Base-by-base conservation (phyloP, 345 rosid species). In the Aquilaria yunnanensis region DNA sequence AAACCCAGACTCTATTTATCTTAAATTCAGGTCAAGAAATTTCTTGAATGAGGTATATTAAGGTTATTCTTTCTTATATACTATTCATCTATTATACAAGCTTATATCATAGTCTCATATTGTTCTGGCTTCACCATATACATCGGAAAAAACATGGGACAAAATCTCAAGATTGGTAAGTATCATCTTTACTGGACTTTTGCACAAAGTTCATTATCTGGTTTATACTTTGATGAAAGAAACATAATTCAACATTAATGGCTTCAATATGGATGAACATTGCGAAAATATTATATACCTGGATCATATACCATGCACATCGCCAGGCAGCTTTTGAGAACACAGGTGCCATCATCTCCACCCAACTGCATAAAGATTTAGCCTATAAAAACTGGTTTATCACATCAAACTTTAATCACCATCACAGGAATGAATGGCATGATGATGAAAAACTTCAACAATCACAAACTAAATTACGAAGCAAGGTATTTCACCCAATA, bases 301-400 rank as follows among this genome's bases (percentile, higher is more conserved):
- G 97, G 72, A 93, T 74, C 98, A 93, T 87, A 77, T 88, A 70
- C 97, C 97, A 93, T 7, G 79, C 72, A 75, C 98, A 93, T 67
- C 83, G 79, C 98, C 98, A 93, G 4, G 98, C 92, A 54, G 82
- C 80, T 74, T 76, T 84, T 1, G 98, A 93, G 79, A 93, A 93
- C 8, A 93, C 98, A 31, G 98, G 98, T 32, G 92, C 96, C 98
- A 93, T 93, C 87, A 93, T 81, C 77, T 90, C 98, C 43, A 93
- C 98, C 98, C 98, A 93, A 52, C 98, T 93, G 72, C 80, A 74
- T 7, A 37, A 37, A 37, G 4, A 37, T 37, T 37, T 37, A 37
- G 43, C 1, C 43, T 37, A 37, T 37, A 37, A 37, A 23, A 3
- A 37, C 43, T 37, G 43, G 43, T 37, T 37, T 37, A 64, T 14